Evolutionary conservation across 1,284 basidiomycete species (phyloP), one percentile per base, ranked within the genome.

Genomic region (Apiotrichum gracile): DNA sequence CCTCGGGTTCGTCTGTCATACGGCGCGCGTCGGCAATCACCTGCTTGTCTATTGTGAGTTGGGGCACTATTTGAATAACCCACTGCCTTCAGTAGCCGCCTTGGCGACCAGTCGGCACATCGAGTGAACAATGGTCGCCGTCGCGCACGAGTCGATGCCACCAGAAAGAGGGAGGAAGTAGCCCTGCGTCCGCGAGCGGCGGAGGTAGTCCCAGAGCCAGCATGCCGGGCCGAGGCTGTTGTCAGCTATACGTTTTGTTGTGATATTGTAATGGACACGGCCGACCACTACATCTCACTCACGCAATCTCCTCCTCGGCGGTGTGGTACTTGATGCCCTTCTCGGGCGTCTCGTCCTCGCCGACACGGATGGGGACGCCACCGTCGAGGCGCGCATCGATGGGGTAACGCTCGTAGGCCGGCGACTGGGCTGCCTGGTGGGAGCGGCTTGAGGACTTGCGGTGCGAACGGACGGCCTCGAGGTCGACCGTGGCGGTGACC

Each of bases 191-290:
- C 90, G 81, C 14, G 94, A 97, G 35, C 94, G 85, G 25, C 94
- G 82, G 37, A 99, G 82, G 67, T 98, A 98, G 74, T 99, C 96
- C 96, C 94, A 99, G 9, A 99, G 80, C 94, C 94, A 99, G 70
- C 94, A 98, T 5, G 94, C 96, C 1, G 94, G 94, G 6, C 94
- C 96, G 3, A 97, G 79, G 2, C 91, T 96, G 62, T 35, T 37
- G 46, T 52, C 25, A 10, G 45, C 24, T 13, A 17, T n/a, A 39
- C 6, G 35, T 24, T 22, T 47, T 38, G 33, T 29, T 22, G 29
- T 25, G n/a, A n/a, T n/a, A n/a, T n/a, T n/a, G n/a, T n/a, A n/a
- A n/a, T n/a, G n/a, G n/a, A n/a, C n/a, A n/a, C n/a, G n/a, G n/a
- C n/a, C n/a, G n/a, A n/a, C n/a, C n/a, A n/a, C n/a, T 17, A 19